Conservation (phyloP, 2,329 filamentous ascomycete genomes). For the Aspergillus versicolor region DNA sequence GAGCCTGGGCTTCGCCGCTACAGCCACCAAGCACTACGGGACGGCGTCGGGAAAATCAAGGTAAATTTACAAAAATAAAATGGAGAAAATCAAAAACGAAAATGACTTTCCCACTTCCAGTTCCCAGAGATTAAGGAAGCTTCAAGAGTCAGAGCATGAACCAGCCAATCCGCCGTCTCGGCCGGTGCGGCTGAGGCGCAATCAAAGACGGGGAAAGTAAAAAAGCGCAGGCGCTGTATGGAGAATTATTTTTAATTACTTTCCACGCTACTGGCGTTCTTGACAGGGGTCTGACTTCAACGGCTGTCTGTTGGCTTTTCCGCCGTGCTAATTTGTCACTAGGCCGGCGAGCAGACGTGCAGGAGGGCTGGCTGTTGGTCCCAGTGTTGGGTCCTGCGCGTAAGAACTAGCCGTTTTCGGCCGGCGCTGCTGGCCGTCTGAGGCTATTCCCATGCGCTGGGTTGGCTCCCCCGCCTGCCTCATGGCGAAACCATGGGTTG, state of each 20-base stretch:
- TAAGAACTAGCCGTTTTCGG: constrained; percentile 3
- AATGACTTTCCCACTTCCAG: background rate
- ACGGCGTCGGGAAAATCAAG: background rate
- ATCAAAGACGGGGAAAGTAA: constrained; percentile 11
- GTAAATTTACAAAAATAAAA: constrained; percentile 4
- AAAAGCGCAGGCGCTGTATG: constrained; percentile 11
- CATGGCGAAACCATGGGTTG: constrained; percentile 3
- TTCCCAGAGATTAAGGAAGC: background rate
- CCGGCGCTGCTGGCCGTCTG: background rate
- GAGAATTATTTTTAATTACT: constrained; percentile 14
- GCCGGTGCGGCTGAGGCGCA: constrained; percentile 22
- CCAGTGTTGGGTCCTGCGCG: background rate
- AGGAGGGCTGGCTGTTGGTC: background rate
- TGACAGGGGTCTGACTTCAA: constrained; percentile 16
- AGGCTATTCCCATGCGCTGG: background rate
- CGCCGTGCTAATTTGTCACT: constrained; percentile 2
- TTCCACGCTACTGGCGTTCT: background rate
- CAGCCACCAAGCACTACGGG: constrained; percentile 7
- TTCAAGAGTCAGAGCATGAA: background rate
- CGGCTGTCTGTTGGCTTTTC: constrained; percentile 18
- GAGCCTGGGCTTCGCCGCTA: constrained; percentile 11
- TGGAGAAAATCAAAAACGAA: background rate
- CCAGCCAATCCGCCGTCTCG: constrained; percentile 8
- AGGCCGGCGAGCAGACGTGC: background rate
- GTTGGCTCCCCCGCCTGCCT: background rate